These are phyloP conservation scores for Ilyonectria sp. DNA, from an alignment of 2,329 filamentous ascomycete genomes.

Conservation along the genomic window DNA sequence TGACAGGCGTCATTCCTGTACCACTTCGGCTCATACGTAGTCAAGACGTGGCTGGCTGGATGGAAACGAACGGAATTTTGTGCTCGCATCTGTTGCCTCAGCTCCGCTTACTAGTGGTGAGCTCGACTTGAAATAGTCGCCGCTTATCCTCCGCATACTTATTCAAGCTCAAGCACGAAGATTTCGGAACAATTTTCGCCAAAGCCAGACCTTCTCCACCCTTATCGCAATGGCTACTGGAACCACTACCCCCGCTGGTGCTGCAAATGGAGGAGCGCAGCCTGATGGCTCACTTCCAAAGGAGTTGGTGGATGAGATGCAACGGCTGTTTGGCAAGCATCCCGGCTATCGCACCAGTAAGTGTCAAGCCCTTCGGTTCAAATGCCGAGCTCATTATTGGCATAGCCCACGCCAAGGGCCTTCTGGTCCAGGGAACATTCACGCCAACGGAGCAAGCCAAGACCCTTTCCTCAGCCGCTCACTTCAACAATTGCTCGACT, in stretches of 20 bases:
- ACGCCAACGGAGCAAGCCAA: constrained; percentile 29
- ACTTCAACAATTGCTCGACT: constrained; percentile 28
- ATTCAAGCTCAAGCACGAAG: neutral
- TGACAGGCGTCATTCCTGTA: neutral
- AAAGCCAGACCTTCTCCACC: neutral
- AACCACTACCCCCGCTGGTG: neutral
- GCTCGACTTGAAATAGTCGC: constrained; percentile 7
- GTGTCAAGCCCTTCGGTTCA: accelerated
- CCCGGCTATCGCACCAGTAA: constrained; percentile 32
- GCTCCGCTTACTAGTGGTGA: neutral
- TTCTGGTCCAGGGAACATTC: constrained; percentile 31
- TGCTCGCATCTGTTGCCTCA: neutral
- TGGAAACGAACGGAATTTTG: neutral
- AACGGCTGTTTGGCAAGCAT: constrained; percentile 34
- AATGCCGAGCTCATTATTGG: neutral
- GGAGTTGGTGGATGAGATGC: constrained; percentile 32
- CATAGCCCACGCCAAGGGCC: constrained; percentile 32
- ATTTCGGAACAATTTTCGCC: neutral
- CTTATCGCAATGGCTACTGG: neutral
- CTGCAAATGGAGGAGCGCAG: neutral
- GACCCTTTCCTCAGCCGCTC: constrained; percentile 23
- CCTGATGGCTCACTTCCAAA: constrained; percentile 14
- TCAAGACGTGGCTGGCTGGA: neutral
- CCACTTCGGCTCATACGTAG: neutral
- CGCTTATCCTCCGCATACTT: neutral